These are phyloP conservation scores for Vishniacozyma victoriae DNA, from an alignment of 768 basidiomycete genomes.

Conservation along the genomic window DNA sequence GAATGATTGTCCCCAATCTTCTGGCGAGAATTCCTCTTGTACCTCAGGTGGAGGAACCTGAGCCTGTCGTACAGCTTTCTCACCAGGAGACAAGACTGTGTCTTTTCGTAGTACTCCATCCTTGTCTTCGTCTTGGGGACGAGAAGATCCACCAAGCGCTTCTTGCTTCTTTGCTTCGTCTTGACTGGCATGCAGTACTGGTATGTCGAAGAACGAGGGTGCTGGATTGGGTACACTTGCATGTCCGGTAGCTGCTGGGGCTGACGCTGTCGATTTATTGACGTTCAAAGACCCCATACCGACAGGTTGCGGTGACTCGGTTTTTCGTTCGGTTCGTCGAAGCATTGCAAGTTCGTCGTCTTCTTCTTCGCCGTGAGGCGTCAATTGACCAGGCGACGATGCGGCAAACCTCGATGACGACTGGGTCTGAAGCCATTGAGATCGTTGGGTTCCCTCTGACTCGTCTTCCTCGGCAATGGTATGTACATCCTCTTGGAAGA, in stretches of 20 bases:
- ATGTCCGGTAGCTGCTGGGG: not conserved
- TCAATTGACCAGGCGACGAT: conserved; percentile 26
- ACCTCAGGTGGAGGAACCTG: conserved; percentile 20
- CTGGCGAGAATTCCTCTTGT: conserved; percentile 34
- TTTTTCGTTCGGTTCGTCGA: conserved; percentile 12
- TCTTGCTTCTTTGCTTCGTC: conserved; percentile 12
- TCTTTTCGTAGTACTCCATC: conserved; percentile 45
- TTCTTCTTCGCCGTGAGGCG: conserved; percentile 18
- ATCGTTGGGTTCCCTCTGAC: conserved; percentile 10
- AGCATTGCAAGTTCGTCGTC: conserved; percentile 1
- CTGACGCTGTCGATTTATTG: not conserved
- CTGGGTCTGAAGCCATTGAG: conserved; percentile 22
- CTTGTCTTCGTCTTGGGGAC: conserved; percentile 13
- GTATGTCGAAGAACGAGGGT: not conserved
- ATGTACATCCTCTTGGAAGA: conserved; percentile 20
- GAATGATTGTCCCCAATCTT: conserved; percentile 71
- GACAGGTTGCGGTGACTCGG: conserved; percentile 7
- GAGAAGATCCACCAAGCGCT: conserved; percentile 15
- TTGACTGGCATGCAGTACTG: not conserved
- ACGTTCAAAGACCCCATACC: not conserved
- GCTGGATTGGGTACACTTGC: too few species aligned
- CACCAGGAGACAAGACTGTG: conserved; percentile 24
- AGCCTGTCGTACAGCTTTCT: conserved; percentile 17
- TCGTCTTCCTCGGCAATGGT: too few species aligned
- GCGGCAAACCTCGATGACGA: conserved; percentile 20